A percentile compares a stretch with the other conserved stretches of the same genome.
Conservation (phyloP, 306 rosid genomes). For the Citrullus colocynthis region DNA sequence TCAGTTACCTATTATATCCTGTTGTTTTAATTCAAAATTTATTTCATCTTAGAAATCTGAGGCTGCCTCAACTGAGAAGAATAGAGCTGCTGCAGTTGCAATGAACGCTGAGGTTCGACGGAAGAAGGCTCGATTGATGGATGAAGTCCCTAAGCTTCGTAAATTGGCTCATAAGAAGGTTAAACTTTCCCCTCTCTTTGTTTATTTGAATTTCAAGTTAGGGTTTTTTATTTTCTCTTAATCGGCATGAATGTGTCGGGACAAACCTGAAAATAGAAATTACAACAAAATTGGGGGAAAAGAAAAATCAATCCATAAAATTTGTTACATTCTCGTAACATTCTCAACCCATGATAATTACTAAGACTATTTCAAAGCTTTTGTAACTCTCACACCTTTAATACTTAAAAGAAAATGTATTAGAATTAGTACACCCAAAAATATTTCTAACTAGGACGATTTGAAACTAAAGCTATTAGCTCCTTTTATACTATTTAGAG, state of each 20-base stretch:
- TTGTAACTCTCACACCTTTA: too few relatives aligned
- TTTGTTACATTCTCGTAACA: too few relatives aligned
- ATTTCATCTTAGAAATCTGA: conserved; percentile 22
- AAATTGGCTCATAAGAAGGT: conserved; percentile 68
- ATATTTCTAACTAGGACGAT: too few relatives aligned
- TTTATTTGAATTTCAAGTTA: neutral
- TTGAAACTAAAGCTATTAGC: too few relatives aligned
- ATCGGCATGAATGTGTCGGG: neutral
- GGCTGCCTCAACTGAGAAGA: conserved; percentile 23
- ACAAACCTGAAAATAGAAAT: too few relatives aligned
- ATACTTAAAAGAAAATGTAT: too few relatives aligned
- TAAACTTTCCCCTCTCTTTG: neutral
- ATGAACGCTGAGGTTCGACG: conserved; percentile 31
- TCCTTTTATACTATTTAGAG: too few relatives aligned
- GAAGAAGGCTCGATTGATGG: conserved; percentile 48
- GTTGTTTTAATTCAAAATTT: neutral
- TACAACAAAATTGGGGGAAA: too few relatives aligned
- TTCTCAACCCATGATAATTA: too few relatives aligned
- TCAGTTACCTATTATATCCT: neutral
- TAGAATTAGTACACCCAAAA: too few relatives aligned
- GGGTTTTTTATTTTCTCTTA: neutral
- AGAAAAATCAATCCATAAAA: too few relatives aligned
- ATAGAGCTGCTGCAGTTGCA: conserved; percentile 24
- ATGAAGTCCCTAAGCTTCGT: conserved; percentile 60
- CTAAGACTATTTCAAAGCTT: too few relatives aligned